Base-by-base conservation (phyloP, 2,329 filamentous ascomycete species). In the Trichoderma asperellum region DNA sequence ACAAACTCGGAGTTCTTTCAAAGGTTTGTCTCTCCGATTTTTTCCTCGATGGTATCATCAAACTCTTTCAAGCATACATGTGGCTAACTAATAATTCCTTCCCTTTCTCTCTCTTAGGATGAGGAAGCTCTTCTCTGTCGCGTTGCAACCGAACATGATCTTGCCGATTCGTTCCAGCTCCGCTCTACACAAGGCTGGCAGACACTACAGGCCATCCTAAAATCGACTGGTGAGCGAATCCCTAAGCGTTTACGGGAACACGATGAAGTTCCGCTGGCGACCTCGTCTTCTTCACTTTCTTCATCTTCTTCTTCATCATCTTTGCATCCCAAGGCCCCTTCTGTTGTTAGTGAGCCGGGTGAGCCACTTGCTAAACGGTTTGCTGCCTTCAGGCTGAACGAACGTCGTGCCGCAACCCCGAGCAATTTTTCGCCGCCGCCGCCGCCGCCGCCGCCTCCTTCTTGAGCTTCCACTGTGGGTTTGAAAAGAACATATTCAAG, bases 201-300 rank as follows among this genome's bases (percentile, higher is more conserved):
- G 81, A 98, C 93, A 70, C 86, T 99, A 77, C 87, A 95, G 82
- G 91, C 92, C 80, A 97, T 99, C 80, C 88, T 98, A 83, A 89
- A 96, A 89, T 92, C 94, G 89, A 94, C 93, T 87, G 93, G 94
- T 97, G 94, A 97, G 92, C 91, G 91, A 89, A 89, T 91, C 88
- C 90, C 90, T 81, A 96, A 96, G 87, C 92, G 88, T 78, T 81
- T 78, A 78, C 83, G 82, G 77, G 79, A 80, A 74, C 76, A 77
- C 76, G 79, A 78, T 77, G 81, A 73, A 73, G 74, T 73, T 74
- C 72, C 73, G 74, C 72, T 74, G 70, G 72, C 73, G 61, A 70
- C 71, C 37, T 49, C 61, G 52, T 71, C 71, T 47, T 73, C 74
- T 67, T 72, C 76, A 68, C 74, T 75, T 68, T 73, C 73, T 70